Conservation (phyloP, 2,329 filamentous ascomycete genomes). For the Fusarium circinatum region DNA sequence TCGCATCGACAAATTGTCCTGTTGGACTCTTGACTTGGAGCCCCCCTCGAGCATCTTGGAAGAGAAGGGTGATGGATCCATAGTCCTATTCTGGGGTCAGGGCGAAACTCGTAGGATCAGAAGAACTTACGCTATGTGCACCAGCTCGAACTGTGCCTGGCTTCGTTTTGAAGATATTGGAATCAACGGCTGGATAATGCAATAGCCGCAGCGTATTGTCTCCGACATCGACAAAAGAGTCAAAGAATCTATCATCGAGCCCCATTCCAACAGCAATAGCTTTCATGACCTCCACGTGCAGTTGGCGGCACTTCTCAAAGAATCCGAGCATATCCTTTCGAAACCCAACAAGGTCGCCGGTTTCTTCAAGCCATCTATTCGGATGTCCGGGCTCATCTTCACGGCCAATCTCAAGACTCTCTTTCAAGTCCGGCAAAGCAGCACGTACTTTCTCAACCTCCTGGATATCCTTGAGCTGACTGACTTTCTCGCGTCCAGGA, state of each 20-base stretch:
- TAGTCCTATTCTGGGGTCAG: constrained; percentile 56
- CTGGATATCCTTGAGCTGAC: constrained; percentile 60
- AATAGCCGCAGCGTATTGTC: constrained; percentile 79
- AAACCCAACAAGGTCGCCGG: constrained; percentile 61
- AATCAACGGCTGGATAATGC: constrained; percentile 78
- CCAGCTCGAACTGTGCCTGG: constrained; percentile 79
- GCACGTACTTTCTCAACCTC: constrained; percentile 69
- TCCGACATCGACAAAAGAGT: constrained; percentile 74
- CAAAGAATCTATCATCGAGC: constrained; percentile 78
- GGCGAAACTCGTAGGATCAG: not conserved
- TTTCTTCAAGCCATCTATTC: constrained; percentile 78
- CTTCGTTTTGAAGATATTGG: constrained; percentile 72
- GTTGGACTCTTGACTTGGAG: constrained; percentile 74
- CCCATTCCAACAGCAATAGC: constrained; percentile 86
- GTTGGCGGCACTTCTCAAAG: constrained; percentile 75
- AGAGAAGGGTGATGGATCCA: constrained; percentile 69
- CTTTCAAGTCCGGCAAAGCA: constrained; percentile 72
- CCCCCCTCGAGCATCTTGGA: constrained; percentile 67
- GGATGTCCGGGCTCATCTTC: constrained; percentile 69
- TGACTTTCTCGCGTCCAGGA: constrained; percentile 77
- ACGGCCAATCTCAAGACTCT: constrained; percentile 72
- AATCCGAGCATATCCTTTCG: constrained; percentile 79
- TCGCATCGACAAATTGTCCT: constrained; percentile 83
- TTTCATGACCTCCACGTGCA: constrained; percentile 84
- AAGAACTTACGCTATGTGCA: constrained; percentile 68